Base-by-base conservation (phyloP, 345 rosid genomes). In the Ailanthus altissimus region DNA sequence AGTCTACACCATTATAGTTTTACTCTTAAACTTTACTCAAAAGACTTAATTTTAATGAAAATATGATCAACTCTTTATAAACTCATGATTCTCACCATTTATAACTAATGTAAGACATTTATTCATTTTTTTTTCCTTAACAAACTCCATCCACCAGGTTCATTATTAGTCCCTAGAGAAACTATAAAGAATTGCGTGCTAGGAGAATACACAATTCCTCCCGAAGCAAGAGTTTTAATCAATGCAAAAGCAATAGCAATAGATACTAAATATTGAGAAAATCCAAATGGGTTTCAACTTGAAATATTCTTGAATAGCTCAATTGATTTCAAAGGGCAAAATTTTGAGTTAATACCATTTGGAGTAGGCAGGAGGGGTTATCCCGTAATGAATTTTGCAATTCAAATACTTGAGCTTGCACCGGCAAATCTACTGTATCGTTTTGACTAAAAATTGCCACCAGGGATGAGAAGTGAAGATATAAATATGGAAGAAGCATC, bases 351-450 rank as follows among this genome's bases (percentile, higher is more conserved):
- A 6, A 73, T 87, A 26, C 90, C 95, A 2, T 90, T 92, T 51
- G 93, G 95, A 23, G 68, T 81, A 1, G 93, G 97, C 2, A 79
- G 97, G 23, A 81, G 95, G 45, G 85, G 84, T 32, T 91, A 95
- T 56, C 95, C 95, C 0, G 94, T 91, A n/a, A 64, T 79, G 0
- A 79, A 75, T 38, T 81, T 90, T 8, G 88, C 82, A 2, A 45
- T 80, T n/a, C 62, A 74, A 60, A 20, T 87, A 53, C 67, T 89
- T 40, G 87, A 87, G 74, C 81, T 88, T 12, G 67, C 85, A 18
- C 77, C 89, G 2, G 91, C 90, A 5, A 90, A 83, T 73, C 74
- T 89, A 23, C 77, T 90, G 16, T 70, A 80, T 67, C 59, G 76
- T 0, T 90, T 88, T 12, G 84, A 87, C 11, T 90, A 93, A 93